These are phyloP conservation scores for Melaleuca alternifolia DNA, from an alignment of 345 rosid genomes.

Conservation along the genomic window DNA sequence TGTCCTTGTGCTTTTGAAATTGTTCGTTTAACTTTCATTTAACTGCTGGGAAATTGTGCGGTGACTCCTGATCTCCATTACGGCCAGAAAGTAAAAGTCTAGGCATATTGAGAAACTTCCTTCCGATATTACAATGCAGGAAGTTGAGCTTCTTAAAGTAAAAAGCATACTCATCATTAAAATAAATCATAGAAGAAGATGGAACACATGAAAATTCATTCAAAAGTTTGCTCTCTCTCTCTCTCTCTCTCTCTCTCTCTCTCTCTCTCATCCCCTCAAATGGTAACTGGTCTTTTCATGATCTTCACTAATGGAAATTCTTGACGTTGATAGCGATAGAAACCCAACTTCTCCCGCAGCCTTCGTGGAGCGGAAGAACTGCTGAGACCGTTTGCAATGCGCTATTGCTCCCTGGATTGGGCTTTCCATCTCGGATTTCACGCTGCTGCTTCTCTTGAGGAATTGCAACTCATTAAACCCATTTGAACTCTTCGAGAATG, in stretches of 20 bases:
- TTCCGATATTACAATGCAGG: background rate
- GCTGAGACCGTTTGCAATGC: conserved; percentile 31
- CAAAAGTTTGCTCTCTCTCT: background rate
- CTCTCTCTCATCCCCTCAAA: conserved; percentile 37
- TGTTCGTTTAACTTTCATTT: background rate
- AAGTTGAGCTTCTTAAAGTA: background rate
- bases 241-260: background rate
- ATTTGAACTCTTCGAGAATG: conserved; percentile 21
- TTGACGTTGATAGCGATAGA: conserved; percentile 44
- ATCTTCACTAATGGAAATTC: conserved; percentile 27
- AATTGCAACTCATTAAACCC: conserved; percentile 26
- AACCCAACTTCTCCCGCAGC: conserved; percentile 36
- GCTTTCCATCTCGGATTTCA: conserved; percentile 16
- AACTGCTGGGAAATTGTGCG: background rate
- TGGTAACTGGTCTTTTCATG: conserved; percentile 39
- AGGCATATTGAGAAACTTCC: background rate
- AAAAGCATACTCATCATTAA: background rate
- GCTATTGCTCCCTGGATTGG: conserved; percentile 17
- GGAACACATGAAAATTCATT: background rate
- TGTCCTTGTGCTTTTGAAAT: background rate
- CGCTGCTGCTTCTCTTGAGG: conserved; percentile 58
- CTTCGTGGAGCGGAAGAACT: conserved; percentile 33
- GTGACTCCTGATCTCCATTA: background rate
- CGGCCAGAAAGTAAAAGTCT: background rate
- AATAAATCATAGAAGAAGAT: background rate